phyloP scores from a whole-genome alignment of 148 eudicot species.

The Bassia scoparia region DNA sequence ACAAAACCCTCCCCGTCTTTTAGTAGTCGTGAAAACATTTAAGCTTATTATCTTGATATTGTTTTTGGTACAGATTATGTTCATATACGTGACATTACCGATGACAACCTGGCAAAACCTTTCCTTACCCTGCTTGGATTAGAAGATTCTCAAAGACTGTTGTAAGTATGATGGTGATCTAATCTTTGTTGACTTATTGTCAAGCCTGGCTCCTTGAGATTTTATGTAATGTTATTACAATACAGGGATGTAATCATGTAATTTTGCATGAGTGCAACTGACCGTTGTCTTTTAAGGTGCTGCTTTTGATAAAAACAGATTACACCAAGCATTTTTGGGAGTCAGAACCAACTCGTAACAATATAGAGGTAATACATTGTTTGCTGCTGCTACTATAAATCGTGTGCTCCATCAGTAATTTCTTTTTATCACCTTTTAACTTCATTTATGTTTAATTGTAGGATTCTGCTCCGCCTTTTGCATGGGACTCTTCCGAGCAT shows the following conservation, averaged over 20 bases:
- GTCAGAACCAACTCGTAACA: slow-evolving; percentile 54
- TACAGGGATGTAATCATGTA: neutral
- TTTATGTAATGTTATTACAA: neutral
- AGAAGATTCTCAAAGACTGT: slow-evolving; percentile 73
- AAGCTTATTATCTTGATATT: neutral
- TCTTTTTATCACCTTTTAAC: neutral
- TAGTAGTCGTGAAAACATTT: neutral
- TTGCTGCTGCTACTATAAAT: neutral
- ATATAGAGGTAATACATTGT: slow-evolving; percentile 49
- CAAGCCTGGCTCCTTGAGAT: neutral
- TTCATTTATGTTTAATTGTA: slow-evolving; percentile 32
- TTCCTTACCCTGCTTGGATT: slow-evolving; percentile 74
- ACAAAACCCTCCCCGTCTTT: neutral
- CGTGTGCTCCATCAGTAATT: neutral
- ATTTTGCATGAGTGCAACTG: neutral
- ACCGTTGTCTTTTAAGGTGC: slow-evolving; percentile 46
- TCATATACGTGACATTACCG: slow-evolving; percentile 57
- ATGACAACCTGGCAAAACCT: slow-evolving; percentile 91
- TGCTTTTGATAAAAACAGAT: slow-evolving; percentile 80
- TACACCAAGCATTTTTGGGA: slow-evolving; percentile 76
- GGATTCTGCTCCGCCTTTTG: slow-evolving; percentile 75
- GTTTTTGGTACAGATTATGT: slow-evolving; percentile 59
- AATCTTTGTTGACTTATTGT: neutral
- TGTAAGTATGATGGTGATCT: slow-evolving; percentile 40
- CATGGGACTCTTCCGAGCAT: slow-evolving; percentile 48